These are phyloP conservation scores for Coccomyxa subellipsoidea DNA, from an alignment of 163 green algal genomes.

Conservation along the genomic window DNA sequence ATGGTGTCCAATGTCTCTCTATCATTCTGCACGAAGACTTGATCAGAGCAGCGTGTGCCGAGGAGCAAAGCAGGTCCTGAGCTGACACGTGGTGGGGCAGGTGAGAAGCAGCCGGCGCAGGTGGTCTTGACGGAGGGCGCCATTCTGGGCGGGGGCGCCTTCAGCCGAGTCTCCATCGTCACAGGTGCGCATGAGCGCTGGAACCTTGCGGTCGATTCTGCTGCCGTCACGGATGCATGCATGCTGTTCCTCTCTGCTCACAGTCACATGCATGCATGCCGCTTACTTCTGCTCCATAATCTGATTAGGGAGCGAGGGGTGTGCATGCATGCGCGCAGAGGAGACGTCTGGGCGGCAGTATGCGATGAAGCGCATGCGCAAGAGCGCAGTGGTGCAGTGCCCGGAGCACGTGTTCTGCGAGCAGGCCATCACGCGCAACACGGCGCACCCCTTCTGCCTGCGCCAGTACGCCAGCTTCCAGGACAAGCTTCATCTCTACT, in stretches of 20 bases:
- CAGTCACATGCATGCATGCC: too few species aligned
- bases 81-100: neutral
- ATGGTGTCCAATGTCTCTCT: too few species aligned
- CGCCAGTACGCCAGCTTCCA: constrained; percentile 93
- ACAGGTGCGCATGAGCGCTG: constrained; percentile 35
- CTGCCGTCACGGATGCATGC: neutral
- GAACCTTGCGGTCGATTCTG: neutral
- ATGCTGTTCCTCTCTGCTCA: too few species aligned
- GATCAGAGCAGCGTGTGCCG: too few species aligned
- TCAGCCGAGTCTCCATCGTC: constrained; percentile 81
- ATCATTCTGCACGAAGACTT: too few species aligned
- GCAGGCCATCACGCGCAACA: constrained; percentile 89
- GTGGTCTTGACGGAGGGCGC: constrained; percentile 75
- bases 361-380: constrained; percentile 95
- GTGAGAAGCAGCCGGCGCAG: neutral
- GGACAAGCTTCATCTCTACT: constrained; percentile 91
- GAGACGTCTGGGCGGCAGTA: constrained; percentile 77
- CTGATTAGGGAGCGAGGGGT: neutral
- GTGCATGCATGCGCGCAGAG: constrained; percentile 40
- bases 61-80: too few species aligned
- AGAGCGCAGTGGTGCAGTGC: constrained; percentile 87
- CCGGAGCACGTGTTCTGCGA: constrained; percentile 96
- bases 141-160: constrained; percentile 86
- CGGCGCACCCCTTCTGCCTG: constrained; percentile 94
- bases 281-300: too few species aligned